Base-by-base conservation (phyloP, 2,329 filamentous ascomycete genomes). In the Colletotrichum sp. region DNA sequence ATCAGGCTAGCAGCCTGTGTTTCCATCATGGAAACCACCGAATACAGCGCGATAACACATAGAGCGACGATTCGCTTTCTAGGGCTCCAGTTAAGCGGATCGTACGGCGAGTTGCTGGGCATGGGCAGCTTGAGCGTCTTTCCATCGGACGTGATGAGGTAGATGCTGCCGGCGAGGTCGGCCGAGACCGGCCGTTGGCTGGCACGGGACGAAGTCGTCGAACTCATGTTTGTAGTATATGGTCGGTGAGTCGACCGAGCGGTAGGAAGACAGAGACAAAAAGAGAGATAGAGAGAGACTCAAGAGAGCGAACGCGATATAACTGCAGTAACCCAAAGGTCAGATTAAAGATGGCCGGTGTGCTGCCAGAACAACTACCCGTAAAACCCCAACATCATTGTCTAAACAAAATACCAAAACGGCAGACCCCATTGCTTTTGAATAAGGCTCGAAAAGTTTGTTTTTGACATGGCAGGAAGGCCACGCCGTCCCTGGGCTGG, bases 71-170 rank as follows among this genome's bases (percentile, higher is more conserved):
- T 34, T 7, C 79, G 77, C 52, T 78, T 81, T 7, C 67, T 24
- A 26, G 65, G 48, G 43, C 76, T 77, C 81, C 82, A 84, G 56
- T 78, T 80, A 24, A 84, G 71, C 2, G 82, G 82, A 60, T 84
- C 82, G 24, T 75, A 48, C 5, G 76, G 79, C 15, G 80, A 83
- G 9, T 79, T 73, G 64, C 82, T 83, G 6, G 82, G 82, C 62
- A 84, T 82, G 28, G 82, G 83, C 16, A 84, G 78, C 30, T 78
- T 80, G 32, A 83, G 77, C 12, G 80, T 79, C 24, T 78, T 71
- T 30, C 83, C 83, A 66, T 81, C 80, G 6, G 80, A 80, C 8
- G 81, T 79, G 71, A 84, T 83, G 56, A 84, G 80, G 66, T 79
- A 84, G 30, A 83, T 81, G 71, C 79, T 81, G 34, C 80, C 80